These are phyloP conservation scores for Nemania sp. DNA, from an alignment of 2,329 filamentous ascomycete genomes.

Conservation along the genomic window DNA sequence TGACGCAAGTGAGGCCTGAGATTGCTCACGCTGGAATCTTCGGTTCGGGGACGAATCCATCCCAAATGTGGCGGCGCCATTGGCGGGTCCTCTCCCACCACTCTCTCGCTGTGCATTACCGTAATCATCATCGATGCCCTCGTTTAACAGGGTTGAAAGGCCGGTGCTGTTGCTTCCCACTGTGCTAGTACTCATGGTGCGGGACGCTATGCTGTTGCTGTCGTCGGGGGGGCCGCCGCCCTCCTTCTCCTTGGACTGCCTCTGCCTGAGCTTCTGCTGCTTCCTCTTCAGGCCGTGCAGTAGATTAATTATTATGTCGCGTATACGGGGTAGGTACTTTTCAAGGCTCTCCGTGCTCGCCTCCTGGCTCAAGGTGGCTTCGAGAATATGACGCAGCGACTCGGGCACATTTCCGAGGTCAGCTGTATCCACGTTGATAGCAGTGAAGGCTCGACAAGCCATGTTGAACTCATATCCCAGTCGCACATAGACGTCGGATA, in stretches of 20 bases:
- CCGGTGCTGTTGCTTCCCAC: slow-evolving; percentile 61
- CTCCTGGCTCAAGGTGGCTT: slow-evolving; percentile 95
- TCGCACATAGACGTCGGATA: slow-evolving; percentile 97
- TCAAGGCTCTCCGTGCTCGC: slow-evolving; percentile 92
- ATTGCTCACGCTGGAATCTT: slow-evolving; percentile 57
- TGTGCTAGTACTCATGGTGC: slow-evolving; percentile 63
- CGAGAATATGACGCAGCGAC: slow-evolving; percentile 83
- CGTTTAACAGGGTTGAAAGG: slow-evolving; percentile 62
- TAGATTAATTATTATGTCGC: slow-evolving; percentile 98
- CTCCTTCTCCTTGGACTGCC: slow-evolving; percentile 62
- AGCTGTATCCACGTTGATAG: slow-evolving; percentile 92
- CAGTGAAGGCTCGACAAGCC: slow-evolving; percentile 93
- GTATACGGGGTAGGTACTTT: slow-evolving; percentile 88
- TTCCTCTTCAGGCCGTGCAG: slow-evolving; percentile 96
- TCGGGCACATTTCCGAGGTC: slow-evolving; percentile 97
- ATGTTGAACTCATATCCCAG: slow-evolving; percentile 99
- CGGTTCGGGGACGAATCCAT: slow-evolving; percentile 53
- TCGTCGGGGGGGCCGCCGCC: slow-evolving; percentile 44
- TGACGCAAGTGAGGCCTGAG: slow-evolving; percentile 55
- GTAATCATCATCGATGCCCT: slow-evolving; percentile 61
- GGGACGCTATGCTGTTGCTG: slow-evolving; percentile 46
- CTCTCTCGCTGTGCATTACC: slow-evolving; percentile 46
- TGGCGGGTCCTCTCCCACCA: slow-evolving; percentile 28
- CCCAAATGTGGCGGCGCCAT: slow-evolving; percentile 28
- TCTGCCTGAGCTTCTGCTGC: slow-evolving; percentile 81